Evolutionary conservation across 2,329 filamentous ascomycete species (phyloP).

Genomic region (Apiospora arundinis): DNA sequence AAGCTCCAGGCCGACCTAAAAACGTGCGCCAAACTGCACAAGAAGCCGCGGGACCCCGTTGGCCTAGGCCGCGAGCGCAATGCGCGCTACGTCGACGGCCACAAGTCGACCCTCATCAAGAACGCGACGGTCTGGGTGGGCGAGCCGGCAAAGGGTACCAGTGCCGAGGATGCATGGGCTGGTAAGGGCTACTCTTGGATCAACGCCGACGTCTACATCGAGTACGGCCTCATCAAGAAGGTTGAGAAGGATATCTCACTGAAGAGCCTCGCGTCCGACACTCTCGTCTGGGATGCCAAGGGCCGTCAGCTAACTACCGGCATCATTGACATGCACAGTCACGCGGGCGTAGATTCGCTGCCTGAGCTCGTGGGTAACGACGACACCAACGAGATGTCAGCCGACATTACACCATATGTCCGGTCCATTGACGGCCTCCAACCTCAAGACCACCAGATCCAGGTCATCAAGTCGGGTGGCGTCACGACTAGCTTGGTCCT

Average conservation of each 20-base stretch:
- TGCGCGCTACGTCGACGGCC: conserved; percentile 64
- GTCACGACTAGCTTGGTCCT: conserved; percentile 72
- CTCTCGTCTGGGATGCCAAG: conserved; percentile 60
- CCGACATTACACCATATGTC: conserved; percentile 71
- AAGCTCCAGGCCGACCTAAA: conserved; percentile 60
- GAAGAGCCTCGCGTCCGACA: conserved; percentile 48
- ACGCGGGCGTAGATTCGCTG: conserved; percentile 66
- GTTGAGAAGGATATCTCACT: conserved; percentile 46
- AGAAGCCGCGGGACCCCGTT: conserved; percentile 60
- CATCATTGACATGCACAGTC: conserved; percentile 76
- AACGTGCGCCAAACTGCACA: conserved; percentile 61
- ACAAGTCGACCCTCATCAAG: conserved; percentile 66
- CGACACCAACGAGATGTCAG: conserved; percentile 69
- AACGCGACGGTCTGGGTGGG: conserved; percentile 73
- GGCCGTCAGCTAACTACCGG: conserved; percentile 69
- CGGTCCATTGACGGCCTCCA: conserved; percentile 70
- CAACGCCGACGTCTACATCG: conserved; percentile 64
- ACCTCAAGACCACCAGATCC: conserved; percentile 67
- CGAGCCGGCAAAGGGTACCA: conserved; percentile 61
- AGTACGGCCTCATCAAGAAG: conserved; percentile 65
- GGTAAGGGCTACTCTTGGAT: conserved; percentile 68
- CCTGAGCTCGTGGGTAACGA: conserved; percentile 59
- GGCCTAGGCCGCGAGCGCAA: conserved; percentile 64
- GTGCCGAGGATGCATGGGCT: conserved; percentile 57
- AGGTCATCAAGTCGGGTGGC: conserved; percentile 75